phyloP scores from a whole-genome alignment of 2,329 filamentous ascomycete genomes.

The Phaeosphaeria sp. region DNA sequence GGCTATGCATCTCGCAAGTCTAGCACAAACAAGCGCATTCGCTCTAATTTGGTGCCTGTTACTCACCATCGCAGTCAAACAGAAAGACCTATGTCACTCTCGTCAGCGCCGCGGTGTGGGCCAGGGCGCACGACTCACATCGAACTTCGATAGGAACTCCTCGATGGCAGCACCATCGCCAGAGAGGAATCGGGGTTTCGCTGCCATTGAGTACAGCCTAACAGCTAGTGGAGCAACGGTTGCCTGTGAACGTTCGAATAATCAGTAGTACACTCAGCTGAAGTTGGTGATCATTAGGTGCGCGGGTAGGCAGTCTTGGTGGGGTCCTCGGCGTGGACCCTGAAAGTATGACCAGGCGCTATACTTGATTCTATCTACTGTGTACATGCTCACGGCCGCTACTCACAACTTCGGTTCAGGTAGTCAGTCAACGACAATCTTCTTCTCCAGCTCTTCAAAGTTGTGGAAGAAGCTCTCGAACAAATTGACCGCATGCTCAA shows the following conservation, averaged over 20 bases:
- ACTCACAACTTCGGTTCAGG: slow-evolving; percentile 30
- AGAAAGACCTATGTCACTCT: slow-evolving; percentile 75
- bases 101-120: slow-evolving; percentile 22
- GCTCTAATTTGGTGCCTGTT: neutral
- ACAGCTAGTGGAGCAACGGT: neutral
- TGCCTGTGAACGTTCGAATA: neutral
- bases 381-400: neutral
- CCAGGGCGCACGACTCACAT: slow-evolving; percentile 67
- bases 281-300: neutral
- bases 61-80: slow-evolving; percentile 92
- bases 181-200: slow-evolving; percentile 68
- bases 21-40: neutral
- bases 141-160: slow-evolving; percentile 87
- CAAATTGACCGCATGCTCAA: slow-evolving; percentile 82
- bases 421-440: slow-evolving; percentile 79
- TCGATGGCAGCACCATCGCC: slow-evolving; percentile 79
- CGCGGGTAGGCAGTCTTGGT: slow-evolving; percentile 20
- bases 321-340: slow-evolving; percentile 39
- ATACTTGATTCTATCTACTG: neutral
- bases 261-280: neutral
- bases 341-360: slow-evolving; percentile 6
- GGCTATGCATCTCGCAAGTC: neutral
- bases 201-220: neutral
- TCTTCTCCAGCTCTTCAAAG: slow-evolving; percentile 79
- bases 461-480: slow-evolving; percentile 88